Evolutionary conservation across 2,329 filamentous ascomycete genomes (phyloP).

Genomic region (Xylaria sp.): DNA sequence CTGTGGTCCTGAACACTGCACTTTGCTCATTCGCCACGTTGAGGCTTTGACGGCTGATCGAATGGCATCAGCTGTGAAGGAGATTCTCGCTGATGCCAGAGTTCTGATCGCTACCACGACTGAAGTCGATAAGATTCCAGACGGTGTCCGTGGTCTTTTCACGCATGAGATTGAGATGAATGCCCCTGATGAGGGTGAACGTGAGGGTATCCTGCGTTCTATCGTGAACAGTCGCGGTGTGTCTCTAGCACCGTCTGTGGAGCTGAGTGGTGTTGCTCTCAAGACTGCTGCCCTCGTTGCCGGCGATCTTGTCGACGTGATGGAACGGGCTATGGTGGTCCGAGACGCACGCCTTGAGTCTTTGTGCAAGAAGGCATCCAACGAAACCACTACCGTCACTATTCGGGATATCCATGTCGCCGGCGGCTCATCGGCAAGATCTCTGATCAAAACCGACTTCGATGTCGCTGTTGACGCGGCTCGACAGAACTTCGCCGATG

Average conservation of each 20-base stretch:
- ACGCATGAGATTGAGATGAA: slow-evolving; percentile 93
- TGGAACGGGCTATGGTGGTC: slow-evolving; percentile 80
- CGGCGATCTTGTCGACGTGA: slow-evolving; percentile 88
- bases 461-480: slow-evolving; percentile 92
- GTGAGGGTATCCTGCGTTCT: slow-evolving; percentile 77
- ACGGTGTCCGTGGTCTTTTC: slow-evolving; percentile 83
- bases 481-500: slow-evolving; percentile 95
- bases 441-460: slow-evolving; percentile 77
- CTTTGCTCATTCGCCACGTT: slow-evolving; percentile 80
- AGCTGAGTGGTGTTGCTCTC: slow-evolving; percentile 77
- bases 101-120: slow-evolving; percentile 92
- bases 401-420: slow-evolving; percentile 82
- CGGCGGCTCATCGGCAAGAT: slow-evolving; percentile 72
- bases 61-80: slow-evolving; percentile 78
- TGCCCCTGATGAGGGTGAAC: slow-evolving; percentile 86
- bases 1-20: slow-evolving; percentile 78
- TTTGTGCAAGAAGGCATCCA: slow-evolving; percentile 51
- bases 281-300: slow-evolving; percentile 96
- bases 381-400: slow-evolving; percentile 45
- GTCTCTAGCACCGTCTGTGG: slow-evolving; percentile 74
- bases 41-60: slow-evolving; percentile 88
- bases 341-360: slow-evolving; percentile 69
- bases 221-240: slow-evolving; percentile 73
- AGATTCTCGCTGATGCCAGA: slow-evolving; percentile 71
- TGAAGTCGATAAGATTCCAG: slow-evolving; percentile 89